Conservation (phyloP, 495 filamentous ascomycete species). For the Penicillium paradoxum region DNA sequence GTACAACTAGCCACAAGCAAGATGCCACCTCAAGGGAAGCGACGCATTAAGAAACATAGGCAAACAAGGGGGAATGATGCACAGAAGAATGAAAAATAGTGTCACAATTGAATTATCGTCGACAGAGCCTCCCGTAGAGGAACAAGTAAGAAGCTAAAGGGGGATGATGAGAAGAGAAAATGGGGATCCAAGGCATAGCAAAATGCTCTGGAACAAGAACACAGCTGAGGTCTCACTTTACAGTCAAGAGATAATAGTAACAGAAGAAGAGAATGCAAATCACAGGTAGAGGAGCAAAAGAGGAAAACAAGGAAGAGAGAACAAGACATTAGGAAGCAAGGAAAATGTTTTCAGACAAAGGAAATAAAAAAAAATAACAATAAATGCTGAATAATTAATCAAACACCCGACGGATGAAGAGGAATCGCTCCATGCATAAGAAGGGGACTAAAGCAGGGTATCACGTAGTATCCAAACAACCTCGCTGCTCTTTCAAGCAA, state of each 20-base stretch:
- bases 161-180: background rate
- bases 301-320: slow-evolving; percentile 10
- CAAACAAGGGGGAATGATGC: background rate
- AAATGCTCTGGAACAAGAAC: slow-evolving; percentile 22
- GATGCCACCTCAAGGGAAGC: background rate
- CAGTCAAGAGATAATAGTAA: slow-evolving; percentile 40
- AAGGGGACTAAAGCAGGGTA: slow-evolving; percentile 43
- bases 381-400: slow-evolving; percentile 34
- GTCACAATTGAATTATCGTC: slow-evolving; percentile 26
- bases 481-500: slow-evolving; percentile 32
- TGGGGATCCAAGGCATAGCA: background rate
- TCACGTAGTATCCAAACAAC: slow-evolving; percentile 45
- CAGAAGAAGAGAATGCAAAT: slow-evolving; percentile 29
- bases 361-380: slow-evolving; percentile 15
- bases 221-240: slow-evolving; percentile 31
- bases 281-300: slow-evolving; percentile 8
- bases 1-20: background rate
- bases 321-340: slow-evolving; percentile 29
- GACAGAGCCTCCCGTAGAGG: slow-evolving; percentile 20
- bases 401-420: slow-evolving; percentile 27
- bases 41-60: background rate
- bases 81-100: slow-evolving; percentile 1
- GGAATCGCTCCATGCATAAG: slow-evolving; percentile 38
- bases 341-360: slow-evolving; percentile 36
- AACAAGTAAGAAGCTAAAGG: slow-evolving; percentile 13